These are phyloP conservation scores for Paracamarosporium sp. DNA, from an alignment of 2,329 filamentous ascomycete genomes.

Conservation along the genomic window DNA sequence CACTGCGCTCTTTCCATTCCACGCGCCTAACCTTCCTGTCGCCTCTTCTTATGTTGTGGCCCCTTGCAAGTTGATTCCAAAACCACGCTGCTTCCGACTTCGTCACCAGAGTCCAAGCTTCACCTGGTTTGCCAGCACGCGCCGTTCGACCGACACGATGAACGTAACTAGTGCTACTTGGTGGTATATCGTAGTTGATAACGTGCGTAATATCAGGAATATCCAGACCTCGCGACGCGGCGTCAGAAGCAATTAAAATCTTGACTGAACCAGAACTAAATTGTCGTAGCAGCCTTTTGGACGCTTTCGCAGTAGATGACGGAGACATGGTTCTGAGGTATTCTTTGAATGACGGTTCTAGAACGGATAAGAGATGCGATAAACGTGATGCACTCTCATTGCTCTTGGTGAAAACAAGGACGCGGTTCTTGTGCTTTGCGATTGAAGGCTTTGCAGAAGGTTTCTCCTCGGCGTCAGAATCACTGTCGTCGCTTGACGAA, in stretches of 20 bases:
- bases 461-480: constrained; percentile 11
- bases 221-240: constrained; percentile 91
- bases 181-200: constrained; percentile 91
- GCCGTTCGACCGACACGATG: constrained; percentile 93
- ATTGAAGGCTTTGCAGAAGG: constrained; percentile 17
- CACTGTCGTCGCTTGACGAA: constrained; percentile 12
- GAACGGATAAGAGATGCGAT: constrained; percentile 75
- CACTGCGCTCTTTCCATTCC: constrained; percentile 48
- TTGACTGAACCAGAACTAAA: constrained; percentile 69
- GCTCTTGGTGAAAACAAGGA: constrained; percentile 88
- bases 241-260: constrained; percentile 87
- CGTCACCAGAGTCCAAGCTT: constrained; percentile 86
- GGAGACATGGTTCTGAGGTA: constrained; percentile 77
- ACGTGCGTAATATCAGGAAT: constrained; percentile 80
- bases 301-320: constrained; percentile 74
- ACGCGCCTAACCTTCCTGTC: constrained; percentile 54
- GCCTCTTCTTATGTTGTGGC: constrained; percentile 57
- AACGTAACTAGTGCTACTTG: constrained; percentile 81
- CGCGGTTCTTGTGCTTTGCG: constrained; percentile 41
- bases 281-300: constrained; percentile 70
- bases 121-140: constrained; percentile 75
- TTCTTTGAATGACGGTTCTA: constrained; percentile 65
- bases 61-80: constrained; percentile 77
- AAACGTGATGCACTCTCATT: constrained; percentile 88
- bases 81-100: constrained; percentile 91